Evolutionary conservation across 1,284 basidiomycete genomes (phyloP).

Genomic region (Cutaneotrichosporon sp.): DNA sequence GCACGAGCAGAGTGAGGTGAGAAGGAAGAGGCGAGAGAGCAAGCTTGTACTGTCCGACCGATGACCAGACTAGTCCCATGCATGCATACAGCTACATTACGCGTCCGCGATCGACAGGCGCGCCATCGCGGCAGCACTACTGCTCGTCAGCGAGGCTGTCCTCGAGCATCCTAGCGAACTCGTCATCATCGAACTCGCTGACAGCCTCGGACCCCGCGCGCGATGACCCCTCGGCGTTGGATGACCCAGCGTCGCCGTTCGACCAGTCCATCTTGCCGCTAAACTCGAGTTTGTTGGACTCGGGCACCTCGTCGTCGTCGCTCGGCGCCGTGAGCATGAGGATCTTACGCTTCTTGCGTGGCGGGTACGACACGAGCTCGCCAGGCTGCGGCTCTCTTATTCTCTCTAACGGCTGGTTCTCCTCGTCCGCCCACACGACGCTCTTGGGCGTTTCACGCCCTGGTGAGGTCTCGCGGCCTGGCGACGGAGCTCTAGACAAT

Average conservation of each 20-base stretch:
- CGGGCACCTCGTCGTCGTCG: constrained; percentile 25
- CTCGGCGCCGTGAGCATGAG: constrained; percentile 36
- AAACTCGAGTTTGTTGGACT: constrained; percentile 34
- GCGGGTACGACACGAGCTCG: constrained; percentile 26
- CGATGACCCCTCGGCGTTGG: constrained; percentile 8
- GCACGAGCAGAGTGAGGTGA: background rate
- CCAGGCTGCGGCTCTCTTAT: constrained; percentile 24
- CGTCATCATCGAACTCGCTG: constrained; percentile 35
- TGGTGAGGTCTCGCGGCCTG: constrained; percentile 10
- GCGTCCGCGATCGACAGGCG: constrained; percentile 4
- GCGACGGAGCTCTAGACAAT: constrained; percentile 3
- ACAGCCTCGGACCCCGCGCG: constrained; percentile 14
- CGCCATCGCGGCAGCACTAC: constrained; percentile 5
- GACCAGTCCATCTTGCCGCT: constrained; percentile 6
- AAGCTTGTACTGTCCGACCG: background rate
- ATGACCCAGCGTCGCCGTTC: background rate
- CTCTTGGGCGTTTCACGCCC: constrained; percentile 23
- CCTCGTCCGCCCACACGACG: constrained; percentile 49
- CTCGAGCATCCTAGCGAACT: constrained; percentile 41
- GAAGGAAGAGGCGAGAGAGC: background rate
- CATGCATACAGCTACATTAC: background rate
- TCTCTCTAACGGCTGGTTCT: constrained; percentile 38
- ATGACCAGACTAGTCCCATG: background rate
- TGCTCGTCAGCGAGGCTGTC: constrained; percentile 13
- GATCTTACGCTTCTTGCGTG: constrained; percentile 26